These are phyloP conservation scores for Acanthamoeba triangularis DNA, from an alignment of 208 protist genomes.

Conservation along the genomic window DNA sequence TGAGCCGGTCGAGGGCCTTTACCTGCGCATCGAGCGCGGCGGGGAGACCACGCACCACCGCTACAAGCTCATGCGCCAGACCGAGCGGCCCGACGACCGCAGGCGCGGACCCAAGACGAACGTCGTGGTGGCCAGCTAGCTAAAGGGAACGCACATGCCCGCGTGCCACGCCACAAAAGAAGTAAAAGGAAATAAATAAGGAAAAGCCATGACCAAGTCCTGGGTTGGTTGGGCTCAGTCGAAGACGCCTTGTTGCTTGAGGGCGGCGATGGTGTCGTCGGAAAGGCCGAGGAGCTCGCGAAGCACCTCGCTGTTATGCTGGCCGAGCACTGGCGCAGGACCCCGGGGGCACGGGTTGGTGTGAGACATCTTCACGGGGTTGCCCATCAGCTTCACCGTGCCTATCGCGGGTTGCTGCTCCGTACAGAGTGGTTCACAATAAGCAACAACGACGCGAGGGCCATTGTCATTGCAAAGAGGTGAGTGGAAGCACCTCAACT, in stretches of 20 bases:
- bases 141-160: too few species aligned
- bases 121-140: too few species aligned
- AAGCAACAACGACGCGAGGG: background rate
- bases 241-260: conserved; percentile 46
- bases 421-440: too few species aligned
- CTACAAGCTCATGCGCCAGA: too few species aligned
- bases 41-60: too few species aligned
- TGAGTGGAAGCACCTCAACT: conserved; percentile 14
- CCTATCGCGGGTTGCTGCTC: conserved; percentile 66
- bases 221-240: background rate
- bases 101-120: too few species aligned
- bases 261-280: background rate
- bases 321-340: conserved; percentile 18
- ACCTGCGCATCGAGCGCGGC: too few species aligned
- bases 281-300: conserved; percentile 50
- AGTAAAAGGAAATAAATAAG: too few species aligned
- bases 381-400: conserved; percentile 69
- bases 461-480: background rate
- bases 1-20: too few species aligned
- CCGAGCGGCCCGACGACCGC: too few species aligned
- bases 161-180: too few species aligned
- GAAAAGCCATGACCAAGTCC: too few species aligned
- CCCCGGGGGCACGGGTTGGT: background rate
- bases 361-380: conserved; percentile 46
- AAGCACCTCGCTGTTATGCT: conserved; percentile 56